A percentile compares a stretch with the other conserved stretches of the same genome.
These are phyloP conservation scores for Cercophora samala DNA, from an alignment of 495 filamentous ascomycete genomes.

Conservation along the genomic window DNA sequence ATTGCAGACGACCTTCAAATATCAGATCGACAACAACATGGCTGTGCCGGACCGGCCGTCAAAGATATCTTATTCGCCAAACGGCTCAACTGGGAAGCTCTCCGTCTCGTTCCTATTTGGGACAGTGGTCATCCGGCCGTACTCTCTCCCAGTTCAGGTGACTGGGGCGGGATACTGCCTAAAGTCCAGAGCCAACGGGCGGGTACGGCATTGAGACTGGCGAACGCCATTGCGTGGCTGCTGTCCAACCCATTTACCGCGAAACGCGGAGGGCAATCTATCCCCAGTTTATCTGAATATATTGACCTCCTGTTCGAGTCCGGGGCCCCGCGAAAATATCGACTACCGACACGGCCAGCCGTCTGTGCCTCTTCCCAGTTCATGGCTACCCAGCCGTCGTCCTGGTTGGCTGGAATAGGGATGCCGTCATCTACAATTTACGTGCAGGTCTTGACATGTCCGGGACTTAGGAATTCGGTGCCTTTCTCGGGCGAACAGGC, in stretches of 20 bases:
- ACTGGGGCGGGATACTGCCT: constrained; percentile 26
- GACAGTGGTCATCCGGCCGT: constrained; percentile 14
- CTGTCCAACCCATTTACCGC: constrained; percentile 17
- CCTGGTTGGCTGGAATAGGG: constrained; percentile 20
- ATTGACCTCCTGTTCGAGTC: constrained; percentile 27
- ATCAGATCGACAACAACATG: constrained; percentile 15
- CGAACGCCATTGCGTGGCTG: constrained; percentile 22
- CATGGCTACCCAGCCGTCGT: constrained; percentile 21
- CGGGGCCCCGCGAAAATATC: constrained; percentile 32
- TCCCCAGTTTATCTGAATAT: constrained; percentile 35
- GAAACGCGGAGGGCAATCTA: constrained; percentile 26
- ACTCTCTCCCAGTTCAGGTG: not conserved
- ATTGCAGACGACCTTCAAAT: constrained; percentile 10
- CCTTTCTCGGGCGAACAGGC: constrained; percentile 28
- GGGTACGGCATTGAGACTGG: constrained; percentile 30
- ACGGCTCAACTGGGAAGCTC: constrained; percentile 26
- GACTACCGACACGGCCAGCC: constrained; percentile 28
- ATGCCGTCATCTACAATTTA: constrained; percentile 29
- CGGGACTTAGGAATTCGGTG: constrained; percentile 27
- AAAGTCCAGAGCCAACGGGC: constrained; percentile 22
- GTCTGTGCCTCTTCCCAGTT: constrained; percentile 17
- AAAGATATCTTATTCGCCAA: constrained; percentile 15
- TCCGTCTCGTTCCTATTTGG: constrained; percentile 27
- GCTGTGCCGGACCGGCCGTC: not conserved
- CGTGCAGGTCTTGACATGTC: constrained; percentile 24